Conservation (phyloP, 306 rosid genomes). For the Inga leiocalycina region DNA sequence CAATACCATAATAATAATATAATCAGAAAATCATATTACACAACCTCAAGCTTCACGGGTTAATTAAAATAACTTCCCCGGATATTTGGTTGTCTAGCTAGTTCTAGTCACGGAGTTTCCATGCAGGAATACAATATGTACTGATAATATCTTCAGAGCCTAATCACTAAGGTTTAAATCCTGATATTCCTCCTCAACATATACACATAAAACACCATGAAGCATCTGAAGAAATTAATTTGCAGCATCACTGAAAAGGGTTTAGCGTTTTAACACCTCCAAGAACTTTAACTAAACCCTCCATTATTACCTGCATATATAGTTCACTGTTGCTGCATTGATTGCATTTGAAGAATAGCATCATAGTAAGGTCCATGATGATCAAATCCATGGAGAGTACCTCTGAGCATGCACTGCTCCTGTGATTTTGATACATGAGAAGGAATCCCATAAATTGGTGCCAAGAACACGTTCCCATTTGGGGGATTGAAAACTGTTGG, state of each 20-base stretch:
- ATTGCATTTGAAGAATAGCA: slow-evolving; percentile 53
- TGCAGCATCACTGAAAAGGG: slow-evolving; percentile 19
- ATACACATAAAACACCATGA: slow-evolving; percentile 43
- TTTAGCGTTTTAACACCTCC: slow-evolving; percentile 20
- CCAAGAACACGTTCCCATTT: slow-evolving; percentile 46
- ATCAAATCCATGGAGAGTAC: slow-evolving; percentile 48
- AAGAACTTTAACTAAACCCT: slow-evolving; percentile 26
- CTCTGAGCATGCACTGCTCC: slow-evolving; percentile 49
- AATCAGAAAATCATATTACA: slow-evolving; percentile 41
- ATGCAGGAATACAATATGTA: slow-evolving; percentile 38
- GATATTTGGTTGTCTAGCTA: slow-evolving; percentile 26
- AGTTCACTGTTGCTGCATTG: slow-evolving; percentile 57
- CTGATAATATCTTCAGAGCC: slow-evolving; percentile 36
- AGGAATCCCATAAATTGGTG: slow-evolving; percentile 57
- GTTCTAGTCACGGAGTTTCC: background rate
- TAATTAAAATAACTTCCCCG: slow-evolving; percentile 5
- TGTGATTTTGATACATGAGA: slow-evolving; percentile 49
- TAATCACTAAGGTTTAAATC: slow-evolving; percentile 41
- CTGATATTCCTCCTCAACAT: slow-evolving; percentile 42
- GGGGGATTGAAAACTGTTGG: slow-evolving; percentile 41
- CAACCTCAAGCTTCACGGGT: slow-evolving; percentile 34
- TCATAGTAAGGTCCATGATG: slow-evolving; percentile 50
- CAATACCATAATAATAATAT: slow-evolving; percentile 21
- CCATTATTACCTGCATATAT: slow-evolving; percentile 11
- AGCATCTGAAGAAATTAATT: slow-evolving; percentile 25